phyloP scores from a whole-genome alignment of 495 filamentous ascomycete genomes.

The Aspergillus biplanus region DNA sequence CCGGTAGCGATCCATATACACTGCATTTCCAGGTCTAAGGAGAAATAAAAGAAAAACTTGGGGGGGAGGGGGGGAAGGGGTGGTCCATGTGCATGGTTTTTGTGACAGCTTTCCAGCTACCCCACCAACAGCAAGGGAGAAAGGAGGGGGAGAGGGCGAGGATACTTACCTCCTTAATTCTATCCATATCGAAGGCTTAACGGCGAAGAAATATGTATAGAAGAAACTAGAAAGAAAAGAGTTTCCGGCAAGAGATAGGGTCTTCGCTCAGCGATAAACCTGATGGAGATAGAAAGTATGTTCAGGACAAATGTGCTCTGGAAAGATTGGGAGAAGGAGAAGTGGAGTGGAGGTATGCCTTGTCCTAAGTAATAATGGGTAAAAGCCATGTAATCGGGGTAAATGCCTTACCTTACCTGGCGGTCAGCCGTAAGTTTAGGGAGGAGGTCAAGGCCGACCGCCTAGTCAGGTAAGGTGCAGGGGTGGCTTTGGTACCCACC shows the following conservation, averaged over 20 bases:
- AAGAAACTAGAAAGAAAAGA: constrained; percentile 25
- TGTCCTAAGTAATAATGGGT: constrained; percentile 20
- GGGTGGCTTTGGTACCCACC: constrained; percentile 5
- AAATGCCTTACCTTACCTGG: constrained; percentile 49
- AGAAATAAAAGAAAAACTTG: constrained; percentile 12
- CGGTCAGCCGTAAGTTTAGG: constrained; percentile 30
- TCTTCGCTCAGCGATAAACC: constrained; percentile 53
- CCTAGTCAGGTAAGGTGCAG: constrained; percentile 15
- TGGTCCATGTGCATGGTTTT: constrained; percentile 29
- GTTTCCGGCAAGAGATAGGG: constrained; percentile 22
- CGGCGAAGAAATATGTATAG: constrained; percentile 36
- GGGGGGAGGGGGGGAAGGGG: constrained; percentile 17
- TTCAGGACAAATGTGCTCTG: constrained; percentile 22
- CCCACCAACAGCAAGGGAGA: constrained; percentile 45
- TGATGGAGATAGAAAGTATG: constrained; percentile 25
- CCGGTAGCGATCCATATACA: background rate
- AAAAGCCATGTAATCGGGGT: background rate
- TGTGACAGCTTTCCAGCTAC: constrained; percentile 47
- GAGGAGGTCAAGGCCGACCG: background rate
- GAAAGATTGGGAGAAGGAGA: constrained; percentile 26
- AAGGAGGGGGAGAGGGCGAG: constrained; percentile 19
- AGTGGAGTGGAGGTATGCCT: constrained; percentile 37
- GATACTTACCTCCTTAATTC: constrained; percentile 78
- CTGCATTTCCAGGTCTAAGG: constrained; percentile 26
- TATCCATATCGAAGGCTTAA: constrained; percentile 51